phyloP scores from a whole-genome alignment of 1,284 basidiomycete species.

The Ceratobasidium sp. region DNA sequence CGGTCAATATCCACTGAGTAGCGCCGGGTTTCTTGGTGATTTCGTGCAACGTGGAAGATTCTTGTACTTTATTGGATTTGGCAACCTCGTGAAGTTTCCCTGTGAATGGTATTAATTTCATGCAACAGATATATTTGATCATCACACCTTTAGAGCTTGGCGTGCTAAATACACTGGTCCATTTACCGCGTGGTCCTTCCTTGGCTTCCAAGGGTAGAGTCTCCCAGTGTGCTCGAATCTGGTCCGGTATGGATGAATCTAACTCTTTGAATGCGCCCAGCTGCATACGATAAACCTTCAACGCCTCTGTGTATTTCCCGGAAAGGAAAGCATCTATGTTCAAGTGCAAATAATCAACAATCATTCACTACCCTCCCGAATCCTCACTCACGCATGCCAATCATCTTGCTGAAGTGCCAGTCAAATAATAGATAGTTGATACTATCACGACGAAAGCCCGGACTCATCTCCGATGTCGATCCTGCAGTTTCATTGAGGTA shows the following conservation, averaged over 20 bases:
- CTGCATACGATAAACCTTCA: neutral
- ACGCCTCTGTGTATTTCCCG: neutral
- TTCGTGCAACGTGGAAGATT: neutral
- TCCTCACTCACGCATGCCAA: too few species aligned
- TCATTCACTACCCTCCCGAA: too few species aligned
- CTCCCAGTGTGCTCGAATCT: neutral
- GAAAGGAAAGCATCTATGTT: neutral
- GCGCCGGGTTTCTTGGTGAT: neutral
- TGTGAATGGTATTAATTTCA: neutral
- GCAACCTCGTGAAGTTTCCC: neutral
- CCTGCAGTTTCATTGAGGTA: neutral
- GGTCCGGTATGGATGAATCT: neutral
- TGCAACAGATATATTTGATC: too few species aligned
- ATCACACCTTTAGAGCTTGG: neutral
- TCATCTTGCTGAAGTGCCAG: slow-evolving; percentile 8
- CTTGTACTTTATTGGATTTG: neutral
- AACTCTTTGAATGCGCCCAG: neutral
- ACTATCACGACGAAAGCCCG: neutral
- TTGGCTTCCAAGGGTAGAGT: neutral
- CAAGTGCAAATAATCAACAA: neutral
- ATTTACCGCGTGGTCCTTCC: neutral
- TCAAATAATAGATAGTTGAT: neutral
- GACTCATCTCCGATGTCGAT: neutral
- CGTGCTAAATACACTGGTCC: slow-evolving; percentile 1
- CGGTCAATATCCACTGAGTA: slow-evolving; percentile 2